A percentile compares a stretch with the other conserved stretches of the same genome.
These are phyloP conservation scores for Penicillium sclerotigenum DNA, from an alignment of 2,329 filamentous ascomycete genomes.

Conservation along the genomic window DNA sequence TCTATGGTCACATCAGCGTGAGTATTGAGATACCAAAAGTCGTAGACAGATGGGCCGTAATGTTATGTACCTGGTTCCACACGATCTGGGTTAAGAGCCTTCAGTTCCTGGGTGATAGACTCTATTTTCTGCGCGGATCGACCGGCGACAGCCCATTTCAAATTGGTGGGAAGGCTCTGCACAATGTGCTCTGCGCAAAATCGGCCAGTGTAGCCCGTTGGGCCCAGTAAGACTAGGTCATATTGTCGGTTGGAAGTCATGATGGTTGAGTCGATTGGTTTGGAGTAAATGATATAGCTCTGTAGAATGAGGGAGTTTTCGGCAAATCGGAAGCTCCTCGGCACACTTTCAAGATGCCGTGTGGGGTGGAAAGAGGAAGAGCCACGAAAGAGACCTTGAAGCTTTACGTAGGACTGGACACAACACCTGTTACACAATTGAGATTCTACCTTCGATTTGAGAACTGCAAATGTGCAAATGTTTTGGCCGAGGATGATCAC, in stretches of 20 bases:
- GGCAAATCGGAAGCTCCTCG: slow-evolving; percentile 5
- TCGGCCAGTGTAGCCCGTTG: slow-evolving; percentile 79
- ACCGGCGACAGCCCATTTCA: slow-evolving; percentile 86
- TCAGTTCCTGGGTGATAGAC: slow-evolving; percentile 63
- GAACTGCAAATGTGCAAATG: background rate
- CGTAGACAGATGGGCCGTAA: background rate
- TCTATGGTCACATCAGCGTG: slow-evolving; percentile 29
- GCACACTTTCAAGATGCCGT: background rate
- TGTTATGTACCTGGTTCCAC: slow-evolving; percentile 59
- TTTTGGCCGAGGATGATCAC: background rate
- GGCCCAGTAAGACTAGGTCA: slow-evolving; percentile 65
- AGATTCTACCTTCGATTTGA: background rate
- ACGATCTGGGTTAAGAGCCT: slow-evolving; percentile 66
- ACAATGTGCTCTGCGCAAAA: slow-evolving; percentile 73
- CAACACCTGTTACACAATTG: background rate
- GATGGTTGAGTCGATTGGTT: background rate
- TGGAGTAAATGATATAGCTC: slow-evolving; percentile 2
- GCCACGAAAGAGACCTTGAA: background rate
- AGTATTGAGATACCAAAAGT: background rate
- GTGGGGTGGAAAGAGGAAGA: background rate
- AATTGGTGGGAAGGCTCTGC: slow-evolving; percentile 65
- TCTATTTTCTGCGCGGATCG: slow-evolving; percentile 75
- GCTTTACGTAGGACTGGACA: background rate
- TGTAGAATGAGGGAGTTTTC: slow-evolving; percentile 6
- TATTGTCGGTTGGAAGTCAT: slow-evolving; percentile 53